A percentile compares a stretch with the other conserved stretches of the same genome.
phyloP scores from a whole-genome alignment of 345 rosid species.

The Gossypium longicalyx region DNA sequence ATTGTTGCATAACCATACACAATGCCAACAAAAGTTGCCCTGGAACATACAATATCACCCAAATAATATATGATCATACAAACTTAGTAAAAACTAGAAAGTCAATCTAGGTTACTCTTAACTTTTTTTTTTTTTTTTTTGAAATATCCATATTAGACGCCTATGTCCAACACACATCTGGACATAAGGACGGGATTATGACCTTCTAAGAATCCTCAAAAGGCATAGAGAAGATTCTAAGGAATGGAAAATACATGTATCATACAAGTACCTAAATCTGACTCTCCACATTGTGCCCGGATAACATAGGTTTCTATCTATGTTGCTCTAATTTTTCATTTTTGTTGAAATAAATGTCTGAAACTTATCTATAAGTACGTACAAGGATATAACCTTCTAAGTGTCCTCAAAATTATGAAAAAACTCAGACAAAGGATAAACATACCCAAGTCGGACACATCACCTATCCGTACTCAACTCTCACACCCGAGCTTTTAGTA shows the following conservation, averaged over 20 bases:
- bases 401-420: too few species aligned
- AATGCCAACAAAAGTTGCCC: conserved; percentile 85
- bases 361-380: too few species aligned
- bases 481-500: not conserved
- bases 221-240: not conserved
- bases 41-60: conserved; percentile 22
- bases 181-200: not conserved
- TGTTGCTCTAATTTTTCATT: too few species aligned
- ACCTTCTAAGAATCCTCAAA: not conserved
- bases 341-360: too few species aligned
- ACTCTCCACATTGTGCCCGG: not conserved
- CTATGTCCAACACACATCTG: not conserved
- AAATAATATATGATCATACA: not conserved
- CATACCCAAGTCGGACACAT: too few species aligned
- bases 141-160: not conserved
- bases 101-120: not conserved
- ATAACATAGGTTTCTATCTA: too few species aligned
- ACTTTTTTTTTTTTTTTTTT: not conserved
- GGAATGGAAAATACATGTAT: not conserved
- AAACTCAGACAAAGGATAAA: too few species aligned
- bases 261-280: not conserved
- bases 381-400: too few species aligned
- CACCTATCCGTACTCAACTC: too few species aligned
- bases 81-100: not conserved
- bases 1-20: conserved; percentile 64